Conservation (phyloP, 2,329 filamentous ascomycete species). For the Elsinoe necatrix region DNA sequence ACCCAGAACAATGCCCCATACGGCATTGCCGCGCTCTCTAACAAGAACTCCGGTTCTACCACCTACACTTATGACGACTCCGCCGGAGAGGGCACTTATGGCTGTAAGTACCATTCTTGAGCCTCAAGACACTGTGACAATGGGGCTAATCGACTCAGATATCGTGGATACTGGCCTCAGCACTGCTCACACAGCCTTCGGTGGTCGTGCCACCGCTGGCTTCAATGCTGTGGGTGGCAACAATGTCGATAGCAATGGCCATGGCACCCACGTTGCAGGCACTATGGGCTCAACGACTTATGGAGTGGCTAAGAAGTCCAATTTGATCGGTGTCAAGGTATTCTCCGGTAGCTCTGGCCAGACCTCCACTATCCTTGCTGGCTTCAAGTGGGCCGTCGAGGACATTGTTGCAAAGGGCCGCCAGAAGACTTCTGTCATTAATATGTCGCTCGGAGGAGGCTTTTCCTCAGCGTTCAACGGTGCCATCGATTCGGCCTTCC, state of each 20-base stretch:
- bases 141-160: too few species aligned
- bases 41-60: slow-evolving; percentile 10
- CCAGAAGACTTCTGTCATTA: slow-evolving; percentile 41
- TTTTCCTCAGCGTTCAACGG: slow-evolving; percentile 42
- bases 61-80: slow-evolving; percentile 18
- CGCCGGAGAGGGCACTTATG: slow-evolving; percentile 29
- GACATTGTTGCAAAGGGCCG: slow-evolving; percentile 24
- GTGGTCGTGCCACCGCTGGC: slow-evolving; percentile 29
- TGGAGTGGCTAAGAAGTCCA: slow-evolving; percentile 53
- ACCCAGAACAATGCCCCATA: slow-evolving; percentile 20
- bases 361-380: slow-evolving; percentile 48
- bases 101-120: slow-evolving; percentile 20
- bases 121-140: too few species aligned
- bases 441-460: slow-evolving; percentile 47
- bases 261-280: slow-evolving; percentile 56
- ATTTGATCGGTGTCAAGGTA: slow-evolving; percentile 53
- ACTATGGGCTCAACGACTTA: slow-evolving; percentile 54
- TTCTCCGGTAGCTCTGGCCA: slow-evolving; percentile 33
- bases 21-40: slow-evolving; percentile 21
- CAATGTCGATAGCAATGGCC: slow-evolving; percentile 46
- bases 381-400: slow-evolving; percentile 46
- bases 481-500: slow-evolving; percentile 41
- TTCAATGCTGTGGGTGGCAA: slow-evolving; percentile 25
- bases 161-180: slow-evolving; percentile 31
- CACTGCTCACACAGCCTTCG: slow-evolving; percentile 27